Base-by-base conservation (phyloP, 2,329 filamentous ascomycete genomes). In the Cordyceps javanica region DNA sequence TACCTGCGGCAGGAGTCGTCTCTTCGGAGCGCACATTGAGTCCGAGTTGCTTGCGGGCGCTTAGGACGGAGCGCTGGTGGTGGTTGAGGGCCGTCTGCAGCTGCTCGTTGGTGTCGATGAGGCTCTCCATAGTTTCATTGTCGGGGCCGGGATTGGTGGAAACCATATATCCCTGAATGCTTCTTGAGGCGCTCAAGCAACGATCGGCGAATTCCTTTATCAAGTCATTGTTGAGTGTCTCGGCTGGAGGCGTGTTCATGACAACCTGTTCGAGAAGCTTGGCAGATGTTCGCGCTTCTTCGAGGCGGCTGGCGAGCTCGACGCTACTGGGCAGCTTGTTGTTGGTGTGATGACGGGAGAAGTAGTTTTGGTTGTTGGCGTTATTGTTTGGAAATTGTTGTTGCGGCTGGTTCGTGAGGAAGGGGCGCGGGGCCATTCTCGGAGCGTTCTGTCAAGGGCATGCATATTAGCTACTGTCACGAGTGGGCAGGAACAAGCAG, bases 101-200 rank as follows among this genome's bases (percentile, higher is more conserved):
- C 68, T 93, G 89, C 72, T 97, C 94, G 69, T 96, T 96, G 14
- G 91, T 94, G 71, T 97, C 91, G 67, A 99, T 96, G 61, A 99
- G 77, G 14, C 86, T 92, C 68, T 94, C 86, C 82, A 97, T 91
- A 1, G 93, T 97, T 64, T 96, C 88, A 66, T 96, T 93, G 70
- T 97, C 94, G 0, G 93, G 92, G 1, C 83, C 70, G 0, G 93
- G 92, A 68, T 90, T 82, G 58, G 88, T 86, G 48, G 86, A 83
- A 42, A 86, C 80, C 78, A 97, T 96, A 73, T 95, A 97, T 32
- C 80, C 79, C 67, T 97, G 91, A 64, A 97, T 85, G 67, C 88
- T 90, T 55, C 87, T 82, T 54, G 89, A 87, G 5, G 93, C 93
- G 57, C 85, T 82, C 62, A 87, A 85, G 68, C 93, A 97, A 25